Conservation (phyloP, 257 asterid species). For the Verbena officinalis region DNA sequence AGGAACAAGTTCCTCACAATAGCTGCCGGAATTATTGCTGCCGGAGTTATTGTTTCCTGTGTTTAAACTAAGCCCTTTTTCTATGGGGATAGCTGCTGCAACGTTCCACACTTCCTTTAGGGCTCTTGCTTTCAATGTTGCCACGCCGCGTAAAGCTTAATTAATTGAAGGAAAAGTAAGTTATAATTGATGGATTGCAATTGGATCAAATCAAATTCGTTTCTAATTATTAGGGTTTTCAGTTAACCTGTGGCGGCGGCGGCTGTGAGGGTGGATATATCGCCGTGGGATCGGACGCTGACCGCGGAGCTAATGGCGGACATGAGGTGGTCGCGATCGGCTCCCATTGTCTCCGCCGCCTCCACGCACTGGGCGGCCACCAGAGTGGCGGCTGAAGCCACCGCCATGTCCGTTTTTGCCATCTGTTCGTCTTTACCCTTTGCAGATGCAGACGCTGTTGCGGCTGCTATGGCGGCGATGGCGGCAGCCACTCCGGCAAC, state of each 20-base stretch:
- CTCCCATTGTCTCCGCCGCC: conserved; percentile 94
- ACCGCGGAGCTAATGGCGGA: conserved; percentile 98
- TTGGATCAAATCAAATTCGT: neutral
- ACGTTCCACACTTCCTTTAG: conserved; percentile 95
- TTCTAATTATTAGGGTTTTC: neutral
- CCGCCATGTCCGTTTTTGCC: conserved; percentile 87
- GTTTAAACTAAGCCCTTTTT: conserved; percentile 52
- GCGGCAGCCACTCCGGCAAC: conserved; percentile 98
- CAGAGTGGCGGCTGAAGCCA: conserved; percentile 94
- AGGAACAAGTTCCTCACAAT: conserved; percentile 57
- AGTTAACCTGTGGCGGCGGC: conserved; percentile 90
- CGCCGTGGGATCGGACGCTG: conserved; percentile 83
- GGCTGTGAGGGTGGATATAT: conserved; percentile 93
- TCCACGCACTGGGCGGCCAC: conserved; percentile 98
- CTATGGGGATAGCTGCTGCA: conserved; percentile 79
- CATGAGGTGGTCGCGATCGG: conserved; percentile 89
- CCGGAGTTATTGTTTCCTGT: conserved; percentile 33
- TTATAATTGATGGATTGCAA: neutral
- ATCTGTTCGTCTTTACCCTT: conserved; percentile 69
- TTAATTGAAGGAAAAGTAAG: neutral
- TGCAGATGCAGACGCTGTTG: conserved; percentile 81
- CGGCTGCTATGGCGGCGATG: conserved; percentile 90
- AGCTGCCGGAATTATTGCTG: conserved; percentile 46
- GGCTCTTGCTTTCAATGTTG: conserved; percentile 96
- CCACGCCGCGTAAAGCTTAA: conserved; percentile 88